Base-by-base conservation (phyloP, 371 early-diverging fungal species). In the Rhizopus sp. region DNA sequence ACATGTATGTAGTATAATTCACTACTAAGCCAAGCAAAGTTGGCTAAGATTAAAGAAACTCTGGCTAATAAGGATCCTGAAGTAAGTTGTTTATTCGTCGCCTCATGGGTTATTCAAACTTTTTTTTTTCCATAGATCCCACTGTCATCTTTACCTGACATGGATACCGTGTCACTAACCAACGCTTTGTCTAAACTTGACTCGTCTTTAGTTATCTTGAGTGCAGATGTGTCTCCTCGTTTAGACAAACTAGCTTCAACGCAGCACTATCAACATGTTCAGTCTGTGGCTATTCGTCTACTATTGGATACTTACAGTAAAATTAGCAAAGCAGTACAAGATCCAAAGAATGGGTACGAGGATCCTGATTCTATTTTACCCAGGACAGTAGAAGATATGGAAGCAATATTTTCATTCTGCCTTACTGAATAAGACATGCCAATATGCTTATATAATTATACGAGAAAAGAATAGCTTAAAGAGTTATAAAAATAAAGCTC, bases 381-480 rank as follows among this genome's bases (percentile, higher is more conserved):
- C 39, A 67, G 91, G 44, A 86, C 87, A 8, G 87, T 90, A 7
- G 88, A 85, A 47, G 91, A 93, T 58, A 89, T 93, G 60, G 90
- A 89, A 57, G 87, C 83, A 17, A 78, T 88, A 23, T 75, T 89
- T 53, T 75, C 77, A 0, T 46, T 72, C 74, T 59, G 78, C 70
- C 34, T 57, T 71, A 37, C 29, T 17, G 66, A 71, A 63, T 48
- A 50, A n/a, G n/a, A n/a, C 9, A 17, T 57, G 13, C n/a, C 31
- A 57, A 10, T 49, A 49, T 31, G 17, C 7, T 10, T 29, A 23
- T 23, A 23, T 1, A 23, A 2, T 23, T 23, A 23, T 2, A 23
- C 23, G 23, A 23, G 23, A 23, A 23, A 23, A 23, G 23, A 23
- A 23, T 23, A 23, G 23, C 2, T 23, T 23, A 23, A 23, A 23